Evolutionary conservation across 2,329 filamentous ascomycete genomes (phyloP), one percentile per base, ranked within the genome.

Genomic region (Cladosporium austrohemisphaericum): DNA sequence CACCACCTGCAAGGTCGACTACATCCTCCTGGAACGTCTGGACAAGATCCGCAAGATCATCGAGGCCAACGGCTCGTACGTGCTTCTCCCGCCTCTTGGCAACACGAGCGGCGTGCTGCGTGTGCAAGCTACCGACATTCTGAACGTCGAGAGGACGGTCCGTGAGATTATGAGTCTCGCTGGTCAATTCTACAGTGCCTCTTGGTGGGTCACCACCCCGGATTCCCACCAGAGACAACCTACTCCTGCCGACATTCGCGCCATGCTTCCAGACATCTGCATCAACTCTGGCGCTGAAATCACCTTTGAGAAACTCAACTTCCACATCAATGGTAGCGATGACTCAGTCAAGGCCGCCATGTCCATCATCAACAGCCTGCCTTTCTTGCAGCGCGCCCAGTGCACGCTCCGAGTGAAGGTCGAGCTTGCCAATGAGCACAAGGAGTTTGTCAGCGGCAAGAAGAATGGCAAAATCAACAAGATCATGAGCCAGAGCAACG

Each of bases 381-480:
- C 87, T 33, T 95, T 96, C 62, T 88, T 94, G 52, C 85, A 85
- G 57, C 86, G 90, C 60, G 83, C 86, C 33, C 87, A 88, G 58
- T 95, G 94, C 63, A 91, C 94, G 66, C 94, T 98, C 66, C 84
- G 91, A 50, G 92, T 98, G 65, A 97, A 97, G 76, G 95, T 98
- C 55, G 93, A 98, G 74, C 84, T 98, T 50, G 93, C 93, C 63
- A 97, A 97, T 65, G 93, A 98, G 73, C 93, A 98, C 76, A 98
- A 98, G 71, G 93, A 98, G 65, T 98, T 98, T 66, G 93, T 98
- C 50, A 96, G 91, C 60, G 93, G 93, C 60, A 98, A 98, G 78
- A 98, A 98, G 77, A 98, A 98, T 62, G 93, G 93, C 70, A 98
- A 98, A 75, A 98, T 98, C 71, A 98, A 98, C 78, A 98, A 98